Base-by-base conservation (phyloP, 306 rosid genomes). In the Quercus aquifolioides region DNA sequence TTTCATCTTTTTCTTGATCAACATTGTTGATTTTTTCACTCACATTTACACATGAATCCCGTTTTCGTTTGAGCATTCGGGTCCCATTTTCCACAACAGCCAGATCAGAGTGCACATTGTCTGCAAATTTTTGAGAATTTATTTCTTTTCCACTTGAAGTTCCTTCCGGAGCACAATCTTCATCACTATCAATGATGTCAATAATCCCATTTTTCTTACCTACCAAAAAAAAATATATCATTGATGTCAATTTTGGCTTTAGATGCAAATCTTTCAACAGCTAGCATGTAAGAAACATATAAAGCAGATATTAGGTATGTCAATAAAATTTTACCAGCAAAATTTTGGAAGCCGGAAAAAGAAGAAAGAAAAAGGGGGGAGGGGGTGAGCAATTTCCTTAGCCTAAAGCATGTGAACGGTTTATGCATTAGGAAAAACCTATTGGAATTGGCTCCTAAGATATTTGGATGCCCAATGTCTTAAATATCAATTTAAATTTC, bases 151-250 rank as follows among this genome's bases (percentile, higher is more conserved):
- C 26, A 41, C 15, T 1, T 15, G 30, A 69, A 33, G 20, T 77
- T 51, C 55, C 76, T 9, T 0, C 4, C 4, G 56, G 55, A 11
- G 78, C 75, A 70, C 43, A 30, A 28, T 81, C 85, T 23, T 81
- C 88, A 62, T 81, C 83, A 5, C 83, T 75, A 49, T 69, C 74
- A 7, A 33, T 20, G 25, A 81, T 41, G 7, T 69, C 57, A 81
- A 78, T 25, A 25, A 14, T 41, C 46, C 12, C 11, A 41, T 41
- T 41, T 41, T 41, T 41, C 46, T 41, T 8, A 41, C 46, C 46
- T 41, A 41, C 12, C 46, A 41, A 41, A 38, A 2, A 35, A 7
- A 38, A 2, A 41, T 4, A 41, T 8, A 49, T 69, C 74, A 7
- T 25, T 26, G 33, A 81, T 41, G 7, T 69, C 57, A 81, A 78